Conservation (phyloP, 208 protist genomes). For the Novymonas esmeraldas region DNA sequence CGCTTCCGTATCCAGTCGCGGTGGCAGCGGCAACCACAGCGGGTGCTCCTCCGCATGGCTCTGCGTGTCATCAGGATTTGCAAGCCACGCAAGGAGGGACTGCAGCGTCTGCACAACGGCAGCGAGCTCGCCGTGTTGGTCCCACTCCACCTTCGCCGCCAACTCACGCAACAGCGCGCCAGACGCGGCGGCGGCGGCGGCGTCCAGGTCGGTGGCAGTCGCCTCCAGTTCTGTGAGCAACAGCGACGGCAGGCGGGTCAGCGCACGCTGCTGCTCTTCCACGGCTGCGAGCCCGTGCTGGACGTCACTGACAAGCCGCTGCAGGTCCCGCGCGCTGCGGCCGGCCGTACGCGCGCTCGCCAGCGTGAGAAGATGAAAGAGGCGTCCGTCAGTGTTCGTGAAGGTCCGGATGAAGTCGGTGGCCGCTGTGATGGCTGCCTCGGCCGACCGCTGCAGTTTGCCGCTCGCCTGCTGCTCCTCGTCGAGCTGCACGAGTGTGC, state of each 20-base stretch:
- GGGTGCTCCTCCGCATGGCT: background rate
- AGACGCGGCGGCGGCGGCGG: conserved; percentile 18
- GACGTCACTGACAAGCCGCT: conserved; percentile 35
- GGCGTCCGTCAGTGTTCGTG: conserved; percentile 30
- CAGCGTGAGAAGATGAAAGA: conserved; percentile 48
- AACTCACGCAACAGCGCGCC: conserved; percentile 23
- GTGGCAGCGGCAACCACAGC: background rate
- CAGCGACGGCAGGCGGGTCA: conserved; percentile 1
- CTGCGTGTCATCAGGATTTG: background rate
- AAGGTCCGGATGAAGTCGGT: conserved; percentile 38
- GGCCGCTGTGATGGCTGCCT: conserved; percentile 32
- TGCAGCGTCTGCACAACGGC: conserved; percentile 17
- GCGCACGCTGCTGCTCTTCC: conserved; percentile 15
- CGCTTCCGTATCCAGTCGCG: background rate
- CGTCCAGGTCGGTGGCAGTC: too few relatives aligned
- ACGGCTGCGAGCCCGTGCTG: conserved; percentile 27
- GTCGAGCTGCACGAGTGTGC: conserved; percentile 50
- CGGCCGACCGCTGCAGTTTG: conserved; percentile 39
- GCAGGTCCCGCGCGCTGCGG: conserved; percentile 53
- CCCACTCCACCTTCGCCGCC: conserved; percentile 43
- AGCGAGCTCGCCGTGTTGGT: conserved; percentile 37
- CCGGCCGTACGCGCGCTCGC: conserved; percentile 34
- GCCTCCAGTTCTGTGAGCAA: background rate
- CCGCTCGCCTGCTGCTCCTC: conserved; percentile 48
- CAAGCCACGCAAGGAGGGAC: conserved; percentile 4